These are phyloP conservation scores for Marvania coccoides DNA, from an alignment of 139 green algal species.

Conservation along the genomic window DNA sequence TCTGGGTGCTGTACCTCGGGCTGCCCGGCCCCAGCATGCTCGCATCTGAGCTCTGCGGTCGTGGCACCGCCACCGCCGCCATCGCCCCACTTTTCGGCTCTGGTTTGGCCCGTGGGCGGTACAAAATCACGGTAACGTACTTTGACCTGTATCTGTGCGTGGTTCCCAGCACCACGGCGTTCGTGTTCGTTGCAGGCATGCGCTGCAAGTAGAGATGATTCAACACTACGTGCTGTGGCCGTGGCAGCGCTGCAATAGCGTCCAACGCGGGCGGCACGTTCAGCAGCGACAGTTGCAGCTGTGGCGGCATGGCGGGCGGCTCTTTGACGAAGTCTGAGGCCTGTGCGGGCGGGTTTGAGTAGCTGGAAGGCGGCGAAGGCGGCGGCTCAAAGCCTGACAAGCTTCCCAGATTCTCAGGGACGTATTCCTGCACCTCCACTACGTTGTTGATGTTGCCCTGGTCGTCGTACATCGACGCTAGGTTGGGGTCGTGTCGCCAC, in stretches of 20 bases:
- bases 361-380: constrained; percentile 78
- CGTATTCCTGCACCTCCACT: constrained; percentile 93
- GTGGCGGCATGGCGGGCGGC: constrained; percentile 81
- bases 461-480: constrained; percentile 93
- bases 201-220: constrained; percentile 91
- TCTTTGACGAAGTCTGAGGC: constrained; percentile 95
- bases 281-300: constrained; percentile 94
- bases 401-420: constrained; percentile 90
- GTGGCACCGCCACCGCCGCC: not conserved
- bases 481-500: constrained; percentile 95
- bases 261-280: constrained; percentile 84
- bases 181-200: constrained; percentile 22
- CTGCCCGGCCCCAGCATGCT: not conserved
- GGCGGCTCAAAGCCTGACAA: constrained; percentile 88
- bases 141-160: constrained; percentile 93
- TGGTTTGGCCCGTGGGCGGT: constrained; percentile 45
- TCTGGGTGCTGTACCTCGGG: not conserved
- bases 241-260: constrained; percentile 71
- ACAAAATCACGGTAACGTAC: constrained; percentile 94
- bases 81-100: not conserved
- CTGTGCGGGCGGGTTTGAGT: constrained; percentile 55
- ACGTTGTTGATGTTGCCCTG: constrained; percentile 99
- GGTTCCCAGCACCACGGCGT: constrained; percentile 72
- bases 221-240: constrained; percentile 96
- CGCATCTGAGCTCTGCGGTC: not conserved